Percentiles rank a stretch among this genome's conserved stretches.
Evolutionary conservation across 805 yeast species (phyloP).

Genomic region (Lipomyces japonicus): DNA sequence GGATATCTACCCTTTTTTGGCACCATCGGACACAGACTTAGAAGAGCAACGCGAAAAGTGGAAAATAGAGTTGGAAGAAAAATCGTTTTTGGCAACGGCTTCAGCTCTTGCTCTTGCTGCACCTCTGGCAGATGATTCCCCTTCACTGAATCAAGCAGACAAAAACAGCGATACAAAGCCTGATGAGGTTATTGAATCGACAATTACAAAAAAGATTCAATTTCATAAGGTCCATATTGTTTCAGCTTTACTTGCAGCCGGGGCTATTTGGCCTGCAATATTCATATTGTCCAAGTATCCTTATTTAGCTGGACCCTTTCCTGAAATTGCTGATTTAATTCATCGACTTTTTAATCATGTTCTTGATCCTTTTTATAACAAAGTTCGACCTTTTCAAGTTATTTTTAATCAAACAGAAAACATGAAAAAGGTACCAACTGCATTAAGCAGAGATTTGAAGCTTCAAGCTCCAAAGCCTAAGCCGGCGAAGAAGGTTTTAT

Average conservation of each 20-base stretch:
- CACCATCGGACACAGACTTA: slow-evolving; percentile 52
- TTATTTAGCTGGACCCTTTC: slow-evolving; percentile 52
- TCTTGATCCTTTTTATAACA: slow-evolving; percentile 48
- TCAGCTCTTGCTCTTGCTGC: slow-evolving; percentile 87
- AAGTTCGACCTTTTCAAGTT: slow-evolving; percentile 2
- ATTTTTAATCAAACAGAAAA: slow-evolving; percentile 4
- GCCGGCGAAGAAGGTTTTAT: slow-evolving; percentile 15
- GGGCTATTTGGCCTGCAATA: slow-evolving; percentile 60
- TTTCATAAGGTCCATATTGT: slow-evolving; percentile 48
- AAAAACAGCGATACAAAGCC: slow-evolving; percentile 35
- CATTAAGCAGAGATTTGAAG: not conserved
- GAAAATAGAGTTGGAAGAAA: slow-evolving; percentile 49
- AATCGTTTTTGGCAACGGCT: slow-evolving; percentile 58
- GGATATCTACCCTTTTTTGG: slow-evolving; percentile 52
- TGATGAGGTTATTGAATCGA: slow-evolving; percentile 8
- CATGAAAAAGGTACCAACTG: slow-evolving; percentile 2
- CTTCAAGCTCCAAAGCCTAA: slow-evolving; percentile 9
- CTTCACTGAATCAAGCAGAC: not conserved
- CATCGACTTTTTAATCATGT: slow-evolving; percentile 49
- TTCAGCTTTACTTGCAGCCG: slow-evolving; percentile 52
- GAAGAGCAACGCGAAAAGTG: slow-evolving; percentile 44
- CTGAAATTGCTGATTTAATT: slow-evolving; percentile 47
- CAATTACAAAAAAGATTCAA: slow-evolving; percentile 6
- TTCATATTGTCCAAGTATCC: slow-evolving; percentile 61
- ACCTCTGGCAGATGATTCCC: slow-evolving; percentile 59